Evolutionary conservation across 768 basidiomycete species (phyloP), one percentile per base, ranked within the genome.

Genomic region (Tylopilus sp.): DNA sequence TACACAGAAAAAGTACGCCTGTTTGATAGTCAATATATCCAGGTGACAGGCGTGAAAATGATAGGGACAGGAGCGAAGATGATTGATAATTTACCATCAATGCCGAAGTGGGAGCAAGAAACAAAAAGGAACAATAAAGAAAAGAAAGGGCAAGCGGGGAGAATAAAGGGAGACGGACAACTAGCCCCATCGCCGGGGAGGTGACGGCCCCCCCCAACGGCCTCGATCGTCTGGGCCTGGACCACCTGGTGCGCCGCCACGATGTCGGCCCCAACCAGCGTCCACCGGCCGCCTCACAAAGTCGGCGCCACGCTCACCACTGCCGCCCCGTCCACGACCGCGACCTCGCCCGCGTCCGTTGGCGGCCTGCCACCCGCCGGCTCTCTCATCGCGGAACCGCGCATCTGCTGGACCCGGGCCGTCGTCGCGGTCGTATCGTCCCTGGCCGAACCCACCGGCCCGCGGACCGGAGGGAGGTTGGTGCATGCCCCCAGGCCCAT

Each of bases 211-310:
- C 10, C 67, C 65, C 65, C 65, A 65, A 15, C 60, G 63, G 6
- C 57, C 54, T 17, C 59, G 64, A 4, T 65, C 61, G 3, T 62
- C 61, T 40, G 52, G 59, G 12, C 43, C 44, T 13, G 61, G 47
- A n/a, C 57, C 55, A 8, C 57, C 48, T 13, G 66, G 59, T 11
- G 49, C 56, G 59, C 73, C 64, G 9, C 66, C 43, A 41, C 67
- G 63, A 45, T 66, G 63, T 47, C 68, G 55, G 5, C 56, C 52
- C 56, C 67, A 60, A 21, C 74, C 69, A 18, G 63, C 61, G 58
- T 86, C 85, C 17, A 77, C 69, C 31, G 79, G 69, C 38, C 73
- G 61, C 38, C 71, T 72, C 26, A 64, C 58, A 33, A 71, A 60
- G 13, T 68, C 64, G 3, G 62, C 52, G n/a, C 58, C 47, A 5